A percentile compares a stretch with the other conserved stretches of the same genome.
Conservation (phyloP, 495 filamentous ascomycete species). For the Aspergillus avenaceus region DNA sequence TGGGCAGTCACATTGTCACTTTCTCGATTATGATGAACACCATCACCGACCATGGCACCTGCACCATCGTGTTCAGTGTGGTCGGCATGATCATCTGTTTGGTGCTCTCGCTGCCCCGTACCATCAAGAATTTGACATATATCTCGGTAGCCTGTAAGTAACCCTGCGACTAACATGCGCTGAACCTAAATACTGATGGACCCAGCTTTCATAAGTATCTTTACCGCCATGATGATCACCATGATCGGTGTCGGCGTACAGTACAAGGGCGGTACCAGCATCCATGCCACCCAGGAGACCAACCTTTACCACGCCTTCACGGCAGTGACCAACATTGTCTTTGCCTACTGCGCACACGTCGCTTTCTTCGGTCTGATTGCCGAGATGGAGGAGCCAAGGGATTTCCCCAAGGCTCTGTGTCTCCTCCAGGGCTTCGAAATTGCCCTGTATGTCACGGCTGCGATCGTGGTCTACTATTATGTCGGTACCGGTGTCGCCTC, state of each 20-base stretch:
- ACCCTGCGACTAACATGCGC: slow-evolving; percentile 50
- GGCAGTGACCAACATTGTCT: slow-evolving; percentile 49
- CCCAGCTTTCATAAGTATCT: slow-evolving; percentile 32
- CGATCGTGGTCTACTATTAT: slow-evolving; percentile 68
- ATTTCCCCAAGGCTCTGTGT: slow-evolving; percentile 64
- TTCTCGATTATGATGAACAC: slow-evolving; percentile 65
- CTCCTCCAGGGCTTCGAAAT: slow-evolving; percentile 63
- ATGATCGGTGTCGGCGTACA: slow-evolving; percentile 64
- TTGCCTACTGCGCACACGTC: slow-evolving; percentile 60
- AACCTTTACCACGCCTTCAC: slow-evolving; percentile 36
- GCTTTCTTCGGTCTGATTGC: slow-evolving; percentile 75
- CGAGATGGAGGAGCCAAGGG: slow-evolving; percentile 66
- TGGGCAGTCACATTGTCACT: slow-evolving; percentile 72
- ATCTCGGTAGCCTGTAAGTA: slow-evolving; percentile 61
- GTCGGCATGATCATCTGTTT: slow-evolving; percentile 62
- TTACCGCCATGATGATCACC: slow-evolving; percentile 56
- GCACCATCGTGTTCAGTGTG: slow-evolving; percentile 65
- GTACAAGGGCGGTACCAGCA: slow-evolving; percentile 20
- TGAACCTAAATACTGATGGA: slow-evolving; percentile 24
- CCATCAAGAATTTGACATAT: slow-evolving; percentile 56
- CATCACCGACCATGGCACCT: slow-evolving; percentile 60
- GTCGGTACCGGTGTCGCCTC: slow-evolving; percentile 61
- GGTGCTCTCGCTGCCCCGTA: slow-evolving; percentile 62
- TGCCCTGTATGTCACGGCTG: slow-evolving; percentile 62
- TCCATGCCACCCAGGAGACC: slow-evolving; percentile 26